Evolutionary conservation across 2,329 filamentous ascomycete species (phyloP).

Genomic region (Fusarium setosum): DNA sequence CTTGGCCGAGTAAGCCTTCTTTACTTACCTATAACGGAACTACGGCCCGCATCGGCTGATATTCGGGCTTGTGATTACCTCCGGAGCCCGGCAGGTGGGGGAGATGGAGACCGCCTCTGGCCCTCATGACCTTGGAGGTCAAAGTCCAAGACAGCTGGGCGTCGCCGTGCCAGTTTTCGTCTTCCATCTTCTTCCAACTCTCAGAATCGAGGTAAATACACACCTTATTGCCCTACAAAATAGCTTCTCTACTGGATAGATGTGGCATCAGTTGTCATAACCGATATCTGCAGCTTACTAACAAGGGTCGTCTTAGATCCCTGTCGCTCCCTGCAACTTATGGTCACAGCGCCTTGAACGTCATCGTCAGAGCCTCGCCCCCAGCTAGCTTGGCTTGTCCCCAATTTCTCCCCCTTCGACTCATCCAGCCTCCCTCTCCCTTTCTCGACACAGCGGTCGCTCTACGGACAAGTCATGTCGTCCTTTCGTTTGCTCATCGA

Average conservation of each 20-base stretch:
- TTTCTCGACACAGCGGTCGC: constrained; percentile 10
- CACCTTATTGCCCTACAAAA: background rate
- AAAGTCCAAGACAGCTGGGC: background rate
- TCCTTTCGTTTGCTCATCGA: constrained; percentile 84
- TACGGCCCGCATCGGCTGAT: constrained; percentile 35
- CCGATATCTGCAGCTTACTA: constrained; percentile 30
- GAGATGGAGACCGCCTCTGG: constrained; percentile 9
- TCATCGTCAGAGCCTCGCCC: constrained; percentile 33
- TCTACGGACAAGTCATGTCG: constrained; percentile 65
- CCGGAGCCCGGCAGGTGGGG: constrained; percentile 30
- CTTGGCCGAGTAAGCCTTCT: background rate
- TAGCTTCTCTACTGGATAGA: background rate
- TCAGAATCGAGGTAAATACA: background rate
- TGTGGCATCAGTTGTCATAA: background rate
- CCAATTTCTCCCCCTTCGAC: constrained; percentile 23
- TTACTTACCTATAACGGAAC: constrained; percentile 15
- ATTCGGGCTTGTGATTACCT: constrained; percentile 27
- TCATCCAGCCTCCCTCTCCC: constrained; percentile 7
- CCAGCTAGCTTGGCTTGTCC: constrained; percentile 25
- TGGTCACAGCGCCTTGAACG: constrained; percentile 31
- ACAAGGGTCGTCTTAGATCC: constrained; percentile 14
- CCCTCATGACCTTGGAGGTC: constrained; percentile 24
- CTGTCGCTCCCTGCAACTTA: constrained; percentile 8
- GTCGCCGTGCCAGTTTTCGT: background rate
- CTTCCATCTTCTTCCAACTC: background rate